Evolutionary conservation across 2,329 filamentous ascomycete species (phyloP), one percentile per base, ranked within the genome.

Genomic region (Penicillium olsonii): DNA sequence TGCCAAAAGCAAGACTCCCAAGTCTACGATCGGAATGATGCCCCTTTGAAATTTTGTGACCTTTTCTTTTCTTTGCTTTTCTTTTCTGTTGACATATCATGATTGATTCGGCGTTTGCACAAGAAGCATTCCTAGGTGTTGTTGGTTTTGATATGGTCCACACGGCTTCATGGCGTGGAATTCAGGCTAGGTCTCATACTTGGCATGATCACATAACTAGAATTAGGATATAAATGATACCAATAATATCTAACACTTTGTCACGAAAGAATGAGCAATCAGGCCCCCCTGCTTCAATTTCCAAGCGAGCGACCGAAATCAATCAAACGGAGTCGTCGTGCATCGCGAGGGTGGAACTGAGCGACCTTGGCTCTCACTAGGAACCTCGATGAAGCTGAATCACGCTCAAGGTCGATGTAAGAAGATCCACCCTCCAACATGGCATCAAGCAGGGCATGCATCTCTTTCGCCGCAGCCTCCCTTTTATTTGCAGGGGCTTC

Each of bases 281-380:
- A 37, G 26, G n/a, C 17, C 8, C 24, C 6, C 27, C 18, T 11
- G 5, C 9, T 37, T 63, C 43, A 70, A 48, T 60, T 60, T 37
- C 61, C 59, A 19, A 72, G 48, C 7, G 66, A 66, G 31, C 68
- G 68, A 12, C 76, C 77, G 66, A 82, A 81, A 61, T 82, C 78
- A 52, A 82, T 76, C 55, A 82, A 61, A 26, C 78, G 72, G 52
- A 82, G 56, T 52, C 74, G 75, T 50, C 69, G 68, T 14, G 79
- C 79, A 66, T 82, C 78, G 50, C 75, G 76, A 1, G 78, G 78
- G 61, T 82, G 77, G 42, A 80, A 80, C 52, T 81, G 78, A 12
- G 79, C 79, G 48, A 82, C 74, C 60, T 79, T 82, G 10, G 78
- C 77, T 57, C 77, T 71, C 14, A 82, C 75, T 27, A 82, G 62